phyloP scores from a whole-genome alignment of 2,329 filamentous ascomycete species.

The Monilinia polystroma region DNA sequence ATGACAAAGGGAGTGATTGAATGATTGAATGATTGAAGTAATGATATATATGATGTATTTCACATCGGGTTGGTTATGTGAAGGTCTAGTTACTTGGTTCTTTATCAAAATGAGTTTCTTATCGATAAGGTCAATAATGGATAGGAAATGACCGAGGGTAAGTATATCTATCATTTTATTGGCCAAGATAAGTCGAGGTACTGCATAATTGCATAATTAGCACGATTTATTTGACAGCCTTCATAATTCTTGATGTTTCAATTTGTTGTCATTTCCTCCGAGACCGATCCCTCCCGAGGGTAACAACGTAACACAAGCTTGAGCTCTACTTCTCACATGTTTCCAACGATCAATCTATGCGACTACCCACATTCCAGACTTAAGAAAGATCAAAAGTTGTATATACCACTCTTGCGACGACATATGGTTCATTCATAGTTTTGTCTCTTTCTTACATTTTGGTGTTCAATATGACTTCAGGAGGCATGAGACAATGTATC shows the following conservation, averaged over 20 bases:
- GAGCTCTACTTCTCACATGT: background rate
- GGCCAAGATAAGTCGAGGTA: too few species aligned
- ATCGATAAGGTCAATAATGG: too few species aligned
- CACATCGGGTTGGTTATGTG: too few species aligned
- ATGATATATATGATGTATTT: too few species aligned
- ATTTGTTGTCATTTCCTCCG: too few species aligned
- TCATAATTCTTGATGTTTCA: background rate
- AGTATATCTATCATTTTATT: background rate
- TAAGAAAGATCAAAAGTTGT: background rate
- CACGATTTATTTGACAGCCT: background rate
- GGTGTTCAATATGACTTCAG: slow-evolving; percentile 34
- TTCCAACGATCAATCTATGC: background rate
- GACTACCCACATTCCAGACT: background rate
- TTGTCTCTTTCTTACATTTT: background rate
- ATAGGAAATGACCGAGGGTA: background rate
- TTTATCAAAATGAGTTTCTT: too few species aligned
- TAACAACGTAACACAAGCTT: background rate
- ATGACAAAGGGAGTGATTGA: too few species aligned
- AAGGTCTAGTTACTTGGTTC: background rate
- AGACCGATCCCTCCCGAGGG: background rate
- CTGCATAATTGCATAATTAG: too few species aligned
- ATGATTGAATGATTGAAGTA: too few species aligned
- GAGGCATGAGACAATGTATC: slow-evolving; percentile 38
- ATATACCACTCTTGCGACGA: background rate
- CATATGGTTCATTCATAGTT: background rate